Conservation (phyloP, 225 moss, liverwort and hornwort genomes). For the Asterella californica region DNA sequence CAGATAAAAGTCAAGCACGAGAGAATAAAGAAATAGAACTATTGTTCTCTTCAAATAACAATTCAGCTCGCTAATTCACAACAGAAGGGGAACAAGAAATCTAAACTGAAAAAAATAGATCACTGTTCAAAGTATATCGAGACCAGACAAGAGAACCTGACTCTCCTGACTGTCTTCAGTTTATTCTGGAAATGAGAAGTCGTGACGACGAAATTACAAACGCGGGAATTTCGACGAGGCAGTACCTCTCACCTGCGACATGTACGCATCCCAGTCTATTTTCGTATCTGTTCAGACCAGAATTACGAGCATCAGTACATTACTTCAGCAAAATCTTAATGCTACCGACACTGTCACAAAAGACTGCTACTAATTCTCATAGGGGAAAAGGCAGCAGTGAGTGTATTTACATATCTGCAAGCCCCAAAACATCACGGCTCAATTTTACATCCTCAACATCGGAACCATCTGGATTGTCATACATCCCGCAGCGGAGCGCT, state of each 20-base stretch:
- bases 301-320: not conserved
- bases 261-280: constrained; percentile 99
- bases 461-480: not conserved
- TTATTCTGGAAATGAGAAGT: no score
- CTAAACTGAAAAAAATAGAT: no score
- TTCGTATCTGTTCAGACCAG: constrained; percentile 55
- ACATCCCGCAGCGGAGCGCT: not conserved
- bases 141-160: not conserved
- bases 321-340: not conserved
- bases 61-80: no score
- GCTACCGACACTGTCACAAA: not conserved
- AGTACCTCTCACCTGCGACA: constrained; percentile 80
- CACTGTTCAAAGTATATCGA: no score
- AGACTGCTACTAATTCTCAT: not conserved
- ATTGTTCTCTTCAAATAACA: no score
- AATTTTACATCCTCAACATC: not conserved
- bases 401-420: no score
- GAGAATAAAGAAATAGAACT: no score
- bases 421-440: not conserved
- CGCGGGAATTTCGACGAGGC: not conserved
- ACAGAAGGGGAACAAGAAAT: no score
- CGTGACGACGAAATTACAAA: not conserved
- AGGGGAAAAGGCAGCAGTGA: no score
- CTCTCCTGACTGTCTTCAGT: not conserved
- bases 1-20: no score